Evolutionary conservation across 192 early-diverging fungal genomes (phyloP), one percentile per base, ranked within the genome.

Genomic region (Dispira parvispora): DNA sequence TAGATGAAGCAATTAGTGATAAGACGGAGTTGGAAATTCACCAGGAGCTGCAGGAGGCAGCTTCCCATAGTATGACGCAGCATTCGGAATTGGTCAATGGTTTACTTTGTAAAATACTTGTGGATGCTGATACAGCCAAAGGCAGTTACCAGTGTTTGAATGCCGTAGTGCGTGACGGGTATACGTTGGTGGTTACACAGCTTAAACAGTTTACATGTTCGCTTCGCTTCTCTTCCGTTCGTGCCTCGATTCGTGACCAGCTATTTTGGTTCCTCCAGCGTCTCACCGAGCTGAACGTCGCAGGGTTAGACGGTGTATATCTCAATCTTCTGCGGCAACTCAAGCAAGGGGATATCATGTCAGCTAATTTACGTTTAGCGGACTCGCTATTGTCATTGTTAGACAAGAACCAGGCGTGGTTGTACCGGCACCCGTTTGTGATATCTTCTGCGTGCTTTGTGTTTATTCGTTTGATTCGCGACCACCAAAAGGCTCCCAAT

Each of bases 121-220:
- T 76, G 3, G 71, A 77, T 27, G 64, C 74, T 26, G 62, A 44
- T n/a, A 64, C 71, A 11, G 62, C 65, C 44, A 60, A 62, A 11
- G 65, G 47, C 58, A 67, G 75, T 49, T 81, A 83, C 61, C 79
- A 80, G 43, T 69, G 72, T 0, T 70, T 88, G 42, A 82, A 73
- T 46, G 64, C 82, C n/a, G 76, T 86, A 0, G 73, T 79, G 46
- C 79, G 86, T 58, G 86, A 88, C 64, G 72, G 80, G 6, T 84
- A 73, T 61, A 69, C 67, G 0, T 64, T 66, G 27, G 69, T 76
- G 3, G 26, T 81, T 11, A 49, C 65, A 2, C 65, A 71, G 46
- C 45, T 84, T 28, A 65, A 71, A 54, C 55, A 65, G 11, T 38
- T 82, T 8, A 64, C 61, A 2, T 28, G 62, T 13, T 69, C 74